Base-by-base conservation (phyloP, 345 rosid genomes). In the Linum usitatissimum region DNA sequence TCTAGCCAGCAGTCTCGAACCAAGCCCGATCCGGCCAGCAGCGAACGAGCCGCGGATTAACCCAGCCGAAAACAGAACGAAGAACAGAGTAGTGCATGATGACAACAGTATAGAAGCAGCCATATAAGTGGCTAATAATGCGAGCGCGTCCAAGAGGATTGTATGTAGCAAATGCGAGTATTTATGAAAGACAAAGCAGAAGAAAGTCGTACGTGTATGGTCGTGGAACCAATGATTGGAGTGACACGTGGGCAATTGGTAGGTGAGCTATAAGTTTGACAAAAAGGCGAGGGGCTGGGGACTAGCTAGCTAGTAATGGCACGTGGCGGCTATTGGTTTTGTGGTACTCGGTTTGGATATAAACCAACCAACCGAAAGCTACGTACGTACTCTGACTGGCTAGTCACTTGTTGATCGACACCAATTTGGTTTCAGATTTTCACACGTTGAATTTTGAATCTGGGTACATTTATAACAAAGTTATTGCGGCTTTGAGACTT, bases 1-100 rank as follows among this genome's bases (percentile, higher is more conserved):
- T 19, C 76, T 40, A 2, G 90, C 91, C 70, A 65, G 36, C 75
- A 91, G 30, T 62, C 84, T 82, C 68, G 92, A 88, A 14, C 92
- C 87, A 67, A 85, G 48, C 31, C 73, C 75, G 23, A 91, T 77
- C 36, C 45, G 75, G 66, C 70, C 60, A 61, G 78, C 77, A 72
- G 31, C 71, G 40, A 18, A 55, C 20, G n/a, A 68, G 38, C 51
- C 75, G 1, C 51, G 36, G 59, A 39, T 56, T 71, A 3, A 51
- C 62, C 62, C 64, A 69, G 48, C 15, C 69, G 69, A 23, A 60
- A 57, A 31, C 72, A 14, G 39, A 65, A 31, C 64, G 51, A 65
- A 62, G 9, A 55, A 42, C 51, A 9, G 60, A 40, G 13, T 7
- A 34, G 6, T 34, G 38, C 8, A 34, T 34, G 38, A 34, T 34